Percentiles rank a stretch among this genome's conserved stretches.
phyloP scores from a whole-genome alignment of 371 early-diverging fungal species.

The Saksenaea oblongispora region DNA sequence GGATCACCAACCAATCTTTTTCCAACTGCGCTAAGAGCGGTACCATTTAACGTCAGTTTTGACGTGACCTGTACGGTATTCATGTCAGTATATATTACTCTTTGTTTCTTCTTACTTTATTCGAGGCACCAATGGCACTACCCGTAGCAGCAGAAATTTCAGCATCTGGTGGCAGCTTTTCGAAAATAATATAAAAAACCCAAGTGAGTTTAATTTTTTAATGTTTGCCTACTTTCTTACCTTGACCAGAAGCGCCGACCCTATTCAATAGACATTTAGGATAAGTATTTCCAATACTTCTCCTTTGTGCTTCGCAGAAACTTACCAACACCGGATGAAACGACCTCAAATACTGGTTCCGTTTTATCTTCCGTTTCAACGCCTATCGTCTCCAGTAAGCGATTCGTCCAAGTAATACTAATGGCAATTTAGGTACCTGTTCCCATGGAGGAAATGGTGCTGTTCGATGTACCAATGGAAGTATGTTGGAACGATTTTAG shows the following conservation, averaged over 20 bases:
- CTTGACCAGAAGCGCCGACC: conserved; percentile 48
- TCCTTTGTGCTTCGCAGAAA: not conserved
- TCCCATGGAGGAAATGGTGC: conserved; percentile 18
- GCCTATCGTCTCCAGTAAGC: conserved; percentile 30
- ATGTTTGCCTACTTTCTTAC: conserved; percentile 30
- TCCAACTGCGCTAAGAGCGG: conserved; percentile 51
- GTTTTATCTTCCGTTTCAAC: conserved; percentile 45
- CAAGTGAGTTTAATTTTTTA: not conserved
- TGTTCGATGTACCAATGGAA: conserved; percentile 15
- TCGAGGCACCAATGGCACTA: conserved; percentile 65
- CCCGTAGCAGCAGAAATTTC: conserved; percentile 64
- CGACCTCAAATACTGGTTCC: conserved; percentile 62
- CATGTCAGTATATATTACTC: not conserved
- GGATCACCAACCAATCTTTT: conserved; percentile 57
- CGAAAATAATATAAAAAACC: not conserved
- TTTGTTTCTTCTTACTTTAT: conserved; percentile 31
- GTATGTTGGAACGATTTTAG: conserved; percentile 16
- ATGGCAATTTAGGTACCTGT: conserved; percentile 9
- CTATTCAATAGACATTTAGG: conserved; percentile 14
- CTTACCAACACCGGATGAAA: conserved; percentile 60
- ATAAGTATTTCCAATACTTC: not conserved
- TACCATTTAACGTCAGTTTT: conserved; percentile 54
- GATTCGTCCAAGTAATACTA: not conserved
- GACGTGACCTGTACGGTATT: conserved; percentile 35
- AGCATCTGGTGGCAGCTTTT: conserved; percentile 60